Percentiles rank a stretch among this genome's conserved stretches.
Conservation (phyloP, 805 yeast genomes). For the Monosporozyma siamensis region DNA sequence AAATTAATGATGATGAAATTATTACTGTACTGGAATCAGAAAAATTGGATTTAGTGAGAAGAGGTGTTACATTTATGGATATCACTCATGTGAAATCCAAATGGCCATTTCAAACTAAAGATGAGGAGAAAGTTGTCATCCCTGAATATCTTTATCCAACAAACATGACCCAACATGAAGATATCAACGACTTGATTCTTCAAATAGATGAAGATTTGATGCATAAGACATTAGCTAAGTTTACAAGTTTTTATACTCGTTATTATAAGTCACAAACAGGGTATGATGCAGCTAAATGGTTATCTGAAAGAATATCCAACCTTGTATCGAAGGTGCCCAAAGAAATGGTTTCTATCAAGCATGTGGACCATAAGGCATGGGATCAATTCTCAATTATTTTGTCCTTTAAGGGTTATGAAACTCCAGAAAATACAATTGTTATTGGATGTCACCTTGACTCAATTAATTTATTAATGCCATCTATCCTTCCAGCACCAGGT, state of each 20-base stretch:
- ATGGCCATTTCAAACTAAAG: conserved; percentile 16
- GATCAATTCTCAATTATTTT: conserved; percentile 69
- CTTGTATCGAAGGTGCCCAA: conserved; percentile 21
- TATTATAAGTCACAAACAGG: conserved; percentile 72
- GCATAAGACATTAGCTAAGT: conserved; percentile 45
- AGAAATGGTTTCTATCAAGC: conserved; percentile 35
- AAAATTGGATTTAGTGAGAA: conserved; percentile 36
- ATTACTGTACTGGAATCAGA: conserved; percentile 34
- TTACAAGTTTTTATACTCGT: conserved; percentile 65
- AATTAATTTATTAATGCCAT: conserved; percentile 63
- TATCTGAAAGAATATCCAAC: conserved; percentile 38
- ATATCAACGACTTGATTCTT: conserved; percentile 35
- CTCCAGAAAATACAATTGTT: conserved; percentile 44
- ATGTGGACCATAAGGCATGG: conserved; percentile 62
- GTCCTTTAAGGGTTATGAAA: conserved; percentile 41
- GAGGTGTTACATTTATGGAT: conserved; percentile 53
- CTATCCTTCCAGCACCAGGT: conserved; percentile 70
- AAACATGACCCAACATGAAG: conserved; percentile 28
- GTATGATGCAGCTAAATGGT: conserved; percentile 60
- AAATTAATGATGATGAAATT: conserved; percentile 18
- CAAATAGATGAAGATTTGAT: conserved; percentile 41
- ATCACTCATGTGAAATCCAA: conserved; percentile 35
- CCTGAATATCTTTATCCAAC: conserved; percentile 44
- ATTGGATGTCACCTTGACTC: conserved; percentile 91
- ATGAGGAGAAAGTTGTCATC: conserved; percentile 14